These are phyloP conservation scores for Pleurotus ostreatus DNA, from an alignment of 768 basidiomycete species.

Conservation along the genomic window DNA sequence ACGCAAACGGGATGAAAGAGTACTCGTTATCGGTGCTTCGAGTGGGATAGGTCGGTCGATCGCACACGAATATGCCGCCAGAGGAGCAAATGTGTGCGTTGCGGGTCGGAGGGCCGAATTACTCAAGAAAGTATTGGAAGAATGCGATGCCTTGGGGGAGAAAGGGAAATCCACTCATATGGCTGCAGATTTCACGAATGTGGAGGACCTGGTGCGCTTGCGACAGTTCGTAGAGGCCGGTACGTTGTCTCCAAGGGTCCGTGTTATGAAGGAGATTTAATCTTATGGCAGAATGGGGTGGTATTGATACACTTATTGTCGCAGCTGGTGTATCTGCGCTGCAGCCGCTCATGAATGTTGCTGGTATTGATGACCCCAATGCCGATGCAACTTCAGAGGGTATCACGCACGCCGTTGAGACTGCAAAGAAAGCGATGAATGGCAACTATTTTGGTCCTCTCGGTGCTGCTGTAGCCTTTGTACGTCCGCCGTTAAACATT, in stretches of 20 bases:
- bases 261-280: background rate
- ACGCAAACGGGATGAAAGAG: slow-evolving; percentile 53
- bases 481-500: slow-evolving; percentile 28
- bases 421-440: slow-evolving; percentile 50
- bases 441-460: slow-evolving; percentile 73
- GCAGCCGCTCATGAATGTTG: slow-evolving; percentile 68
- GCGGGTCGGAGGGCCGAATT: slow-evolving; percentile 60
- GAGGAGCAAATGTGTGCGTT: slow-evolving; percentile 75
- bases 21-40: slow-evolving; percentile 79
- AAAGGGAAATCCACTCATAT: slow-evolving; percentile 40
- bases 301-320: slow-evolving; percentile 79
- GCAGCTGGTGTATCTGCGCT: slow-evolving; percentile 83
- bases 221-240: slow-evolving; percentile 51
- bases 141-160: slow-evolving; percentile 40
- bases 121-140: slow-evolving; percentile 54
- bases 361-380: slow-evolving; percentile 43
- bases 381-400: slow-evolving; percentile 46
- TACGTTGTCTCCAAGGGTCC: slow-evolving; percentile 26
- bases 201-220: slow-evolving; percentile 63
- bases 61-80: slow-evolving; percentile 63
- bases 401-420: slow-evolving; percentile 53
- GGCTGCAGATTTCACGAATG: slow-evolving; percentile 59
- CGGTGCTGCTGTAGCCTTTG: slow-evolving; percentile 66
- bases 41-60: slow-evolving; percentile 77
- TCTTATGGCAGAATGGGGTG: slow-evolving; percentile 60